phyloP scores from a whole-genome alignment of 2,329 filamentous ascomycete species.

The Teratosphaeria zuluensis region DNA sequence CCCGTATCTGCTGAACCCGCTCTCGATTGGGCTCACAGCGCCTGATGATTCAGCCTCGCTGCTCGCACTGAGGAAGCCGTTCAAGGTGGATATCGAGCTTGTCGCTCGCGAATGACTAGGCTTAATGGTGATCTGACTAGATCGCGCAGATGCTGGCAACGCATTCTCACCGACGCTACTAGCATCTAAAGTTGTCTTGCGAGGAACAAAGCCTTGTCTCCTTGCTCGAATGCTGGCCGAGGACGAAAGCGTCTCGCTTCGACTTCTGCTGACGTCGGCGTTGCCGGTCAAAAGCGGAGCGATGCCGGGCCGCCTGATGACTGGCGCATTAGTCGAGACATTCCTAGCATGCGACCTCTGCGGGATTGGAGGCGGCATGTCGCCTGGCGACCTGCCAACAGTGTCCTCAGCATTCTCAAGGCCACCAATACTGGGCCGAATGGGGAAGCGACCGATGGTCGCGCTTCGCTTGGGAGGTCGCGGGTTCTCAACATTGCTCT shows the following conservation, averaged over 20 bases:
- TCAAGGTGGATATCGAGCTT: constrained; percentile 21
- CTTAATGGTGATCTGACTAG: constrained; percentile 40
- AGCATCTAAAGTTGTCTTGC: constrained; percentile 39
- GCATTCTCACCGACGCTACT: constrained; percentile 17
- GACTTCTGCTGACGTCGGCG: constrained; percentile 57
- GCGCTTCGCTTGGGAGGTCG: constrained; percentile 52
- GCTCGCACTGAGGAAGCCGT: constrained; percentile 14
- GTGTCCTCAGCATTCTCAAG: constrained; percentile 49
- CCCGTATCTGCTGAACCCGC: constrained; percentile 11
- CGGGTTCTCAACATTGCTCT: constrained; percentile 67
- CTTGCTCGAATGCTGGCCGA: constrained; percentile 44
- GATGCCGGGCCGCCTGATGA: constrained; percentile 56
- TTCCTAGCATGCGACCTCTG: constrained; percentile 66
- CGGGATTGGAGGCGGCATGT: constrained; percentile 63
- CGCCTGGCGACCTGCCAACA: constrained; percentile 56
- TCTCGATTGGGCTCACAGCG: constrained; percentile 24
- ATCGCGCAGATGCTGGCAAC: constrained; percentile 11
- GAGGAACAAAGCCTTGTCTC: constrained; percentile 50
- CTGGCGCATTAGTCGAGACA: constrained; percentile 12
- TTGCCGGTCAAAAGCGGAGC: constrained; percentile 56
- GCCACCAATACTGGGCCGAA: constrained; percentile 58
- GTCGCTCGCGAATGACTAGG: constrained; percentile 22
- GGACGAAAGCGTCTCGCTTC: constrained; percentile 48
- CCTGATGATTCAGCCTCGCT: constrained; percentile 23
- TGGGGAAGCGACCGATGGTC: constrained; percentile 47